Evolutionary conservation across 1,139 yeast species (phyloP).

Genomic region (Ogataea hybrid): DNA sequence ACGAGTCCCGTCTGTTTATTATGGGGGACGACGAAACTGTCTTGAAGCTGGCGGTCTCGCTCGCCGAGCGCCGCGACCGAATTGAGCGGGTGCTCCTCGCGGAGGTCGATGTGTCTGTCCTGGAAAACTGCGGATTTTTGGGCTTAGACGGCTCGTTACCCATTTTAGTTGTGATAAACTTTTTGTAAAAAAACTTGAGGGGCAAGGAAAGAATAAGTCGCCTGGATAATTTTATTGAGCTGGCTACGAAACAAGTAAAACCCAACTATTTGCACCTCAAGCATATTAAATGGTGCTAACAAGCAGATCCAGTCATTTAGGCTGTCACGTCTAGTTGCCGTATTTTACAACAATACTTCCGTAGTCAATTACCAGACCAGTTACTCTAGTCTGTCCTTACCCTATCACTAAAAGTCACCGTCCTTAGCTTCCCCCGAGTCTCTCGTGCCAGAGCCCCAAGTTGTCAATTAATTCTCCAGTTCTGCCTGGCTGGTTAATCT

Average conservation of each 20-base stretch:
- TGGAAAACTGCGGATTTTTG: slow-evolving; percentile 25
- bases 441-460: neutral
- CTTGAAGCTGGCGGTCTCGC: slow-evolving; percentile 21
- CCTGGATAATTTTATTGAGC: too few species aligned
- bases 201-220: slow-evolving; percentile 8
- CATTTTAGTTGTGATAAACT: slow-evolving; percentile 20
- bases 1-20: slow-evolving; percentile 29
- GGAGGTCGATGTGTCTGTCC: slow-evolving; percentile 32
- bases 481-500: too few species aligned
- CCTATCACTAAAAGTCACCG: too few species aligned
- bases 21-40: slow-evolving; percentile 23
- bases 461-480: neutral
- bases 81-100: slow-evolving; percentile 28
- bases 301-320: too few species aligned
- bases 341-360: too few species aligned
- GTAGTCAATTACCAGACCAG: too few species aligned
- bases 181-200: slow-evolving; percentile 12
- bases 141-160: slow-evolving; percentile 34
- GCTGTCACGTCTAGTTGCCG: too few species aligned
- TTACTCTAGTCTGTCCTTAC: too few species aligned
- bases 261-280: too few species aligned
- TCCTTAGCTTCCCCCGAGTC: neutral
- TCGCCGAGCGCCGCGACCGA: slow-evolving; percentile 27
- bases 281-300: too few species aligned
- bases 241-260: too few species aligned